Base-by-base conservation (phyloP, 2,329 filamentous ascomycete species). In the Alternaria burnsii region DNA sequence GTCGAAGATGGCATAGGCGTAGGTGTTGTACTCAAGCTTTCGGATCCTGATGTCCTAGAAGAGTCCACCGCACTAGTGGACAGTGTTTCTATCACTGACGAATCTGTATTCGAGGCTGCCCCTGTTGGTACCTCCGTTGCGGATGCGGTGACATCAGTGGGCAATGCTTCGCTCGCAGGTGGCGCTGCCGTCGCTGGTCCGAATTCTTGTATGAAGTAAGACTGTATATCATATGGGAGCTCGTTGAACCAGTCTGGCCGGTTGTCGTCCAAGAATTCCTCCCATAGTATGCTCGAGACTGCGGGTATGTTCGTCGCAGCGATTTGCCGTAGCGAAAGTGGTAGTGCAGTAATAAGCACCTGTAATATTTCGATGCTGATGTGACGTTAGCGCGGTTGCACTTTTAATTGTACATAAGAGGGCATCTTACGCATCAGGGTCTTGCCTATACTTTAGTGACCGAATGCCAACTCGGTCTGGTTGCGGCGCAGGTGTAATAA, bases 271-370 rank as follows among this genome's bases (percentile, higher is more conserved):
- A 78, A 58, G 32, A 78, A 78, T 8, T 78, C 71, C 3, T 65
- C 61, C 71, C 71, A 75, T 7, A 78, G 52, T 8, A 78, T 74
- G 54, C 72, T 73, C 7, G 76, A 78, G 3, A 74, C 71, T 4
- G 74, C 76, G 3, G 75, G 74, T 28, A 77, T 53, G 38, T 78
- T 76, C 2, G 76, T 78, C 14, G 74, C 76, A 36, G 74, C 76
- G 8, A 78, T 68, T 51, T 73, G 62, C 42, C 75, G 74, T 12
- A 78, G 64, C 32, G 74, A 78, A 22, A 68, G 66, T 20, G 76
- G 76, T 6, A 78, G 63, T 40, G 75, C 76, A 18, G 74, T 78
- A 12, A 78, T 67, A 24, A 78, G 70, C 26, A 78, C 63, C 52
- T 72, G 57, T 47, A 73, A 75, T 55, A 78, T 66, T 4, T 74